phyloP scores from a whole-genome alignment of 768 basidiomycete genomes.

The Mycena belliarum region DNA sequence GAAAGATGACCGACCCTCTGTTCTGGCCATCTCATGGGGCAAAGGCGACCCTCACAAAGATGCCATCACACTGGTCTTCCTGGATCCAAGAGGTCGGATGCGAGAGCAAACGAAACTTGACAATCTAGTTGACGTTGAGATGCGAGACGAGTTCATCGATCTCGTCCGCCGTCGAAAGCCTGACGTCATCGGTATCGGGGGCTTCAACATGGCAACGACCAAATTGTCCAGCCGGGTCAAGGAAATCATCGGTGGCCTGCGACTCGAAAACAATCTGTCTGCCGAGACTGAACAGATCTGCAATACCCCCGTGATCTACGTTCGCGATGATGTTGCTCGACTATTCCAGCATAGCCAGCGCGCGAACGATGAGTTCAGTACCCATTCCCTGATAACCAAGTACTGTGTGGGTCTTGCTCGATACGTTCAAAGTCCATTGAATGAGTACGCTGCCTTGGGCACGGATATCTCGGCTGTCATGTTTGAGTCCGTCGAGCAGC shows the following conservation, averaged over 20 bases:
- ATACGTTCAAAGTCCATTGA: constrained; percentile 90
- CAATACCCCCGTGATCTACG: constrained; percentile 77
- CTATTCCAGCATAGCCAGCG: constrained; percentile 91
- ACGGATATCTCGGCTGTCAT: constrained; percentile 80
- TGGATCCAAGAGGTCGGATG: constrained; percentile 87
- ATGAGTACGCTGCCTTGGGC: constrained; percentile 91
- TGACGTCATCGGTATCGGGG: constrained; percentile 86
- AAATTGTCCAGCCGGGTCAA: constrained; percentile 69
- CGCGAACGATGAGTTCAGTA: constrained; percentile 79
- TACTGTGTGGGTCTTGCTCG: constrained; percentile 95
- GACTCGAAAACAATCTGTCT: constrained; percentile 28
- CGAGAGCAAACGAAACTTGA: constrained; percentile 91
- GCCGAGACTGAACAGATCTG: constrained; percentile 45
- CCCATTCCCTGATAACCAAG: constrained; percentile 74
- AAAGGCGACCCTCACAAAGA: constrained; percentile 94
- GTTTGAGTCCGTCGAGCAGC: constrained; percentile 85
- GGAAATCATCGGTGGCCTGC: constrained; percentile 43
- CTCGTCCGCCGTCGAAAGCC: constrained; percentile 83
- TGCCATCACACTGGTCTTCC: constrained; percentile 78
- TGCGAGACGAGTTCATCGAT: constrained; percentile 74
- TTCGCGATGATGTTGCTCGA: constrained; percentile 88
- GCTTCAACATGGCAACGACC: constrained; percentile 80
- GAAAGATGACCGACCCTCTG: constrained; percentile 73
- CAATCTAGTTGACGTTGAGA: constrained; percentile 74
- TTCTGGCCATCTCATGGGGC: constrained; percentile 92